Base-by-base conservation (phyloP, 2,329 filamentous ascomycete genomes). In the Coniochaeta ligniaria region DNA sequence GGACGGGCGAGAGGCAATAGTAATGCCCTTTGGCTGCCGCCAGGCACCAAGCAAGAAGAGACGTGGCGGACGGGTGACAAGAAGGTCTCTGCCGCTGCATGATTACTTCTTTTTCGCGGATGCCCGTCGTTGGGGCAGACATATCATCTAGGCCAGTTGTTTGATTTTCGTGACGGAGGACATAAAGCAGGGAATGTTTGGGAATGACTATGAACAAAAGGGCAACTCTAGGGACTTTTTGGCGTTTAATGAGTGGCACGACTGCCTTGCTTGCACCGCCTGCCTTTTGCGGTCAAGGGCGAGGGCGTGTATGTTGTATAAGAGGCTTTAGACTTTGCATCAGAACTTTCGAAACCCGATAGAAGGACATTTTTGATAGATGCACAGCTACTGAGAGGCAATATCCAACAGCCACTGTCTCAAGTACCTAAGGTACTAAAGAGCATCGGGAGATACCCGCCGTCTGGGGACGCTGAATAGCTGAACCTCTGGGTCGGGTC, bases 41-140 rank as follows among this genome's bases (percentile, higher is more conserved):
- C 89, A 0, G 91, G 92, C 8, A 96, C 91, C 1, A 92, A 86
- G 70, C 90, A 94, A 72, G 90, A 96, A 72, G 89, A 92, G 58
- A 96, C 91, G 2, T 96, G 92, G 93, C 73, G 75, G 20, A 62
- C 69, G 5, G 72, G 75, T 12, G 77, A 79, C 60, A 69, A 71
- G 17, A 45, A 60, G 47, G 57, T 61, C 31, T 50, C 59, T 36
- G 38, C 35, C 38, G 56, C 52, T 14, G 35, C 59, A 26, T 60
- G 24, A 60, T 28, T 31, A n/a, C 45, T 38, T 9, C n/a, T 52
- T 9, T 16, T 52, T 61, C 26, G 56, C 8, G 8, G 38, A 1
- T 7, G 28, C 26, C 36, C 59, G 28, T 9, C 5, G 9, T 31
- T 9, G 9, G 28, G n/a, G 43, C 36, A 50, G 3, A 38, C 35